Base-by-base conservation (phyloP, 2,329 filamentous ascomycete species). In the Karstenula rhodostoma region DNA sequence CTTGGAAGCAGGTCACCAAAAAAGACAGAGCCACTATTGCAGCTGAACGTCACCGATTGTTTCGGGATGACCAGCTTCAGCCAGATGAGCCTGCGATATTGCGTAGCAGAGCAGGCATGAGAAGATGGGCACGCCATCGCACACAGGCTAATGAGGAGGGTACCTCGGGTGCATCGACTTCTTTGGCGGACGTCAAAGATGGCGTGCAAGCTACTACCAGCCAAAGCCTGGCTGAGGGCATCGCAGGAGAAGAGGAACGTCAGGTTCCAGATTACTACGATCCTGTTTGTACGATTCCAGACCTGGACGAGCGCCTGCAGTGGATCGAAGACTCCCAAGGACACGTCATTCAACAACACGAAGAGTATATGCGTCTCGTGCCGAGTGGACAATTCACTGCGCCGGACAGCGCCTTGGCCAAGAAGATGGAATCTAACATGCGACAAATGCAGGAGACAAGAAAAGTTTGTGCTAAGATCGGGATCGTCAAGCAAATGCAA, bases 401-500 rank as follows among this genome's bases (percentile, higher is more conserved):
- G 9, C 91, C 93, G 0, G 84, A 89, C 35, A 91, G 93, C 74
- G 86, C 85, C 56, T 80, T 99, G 37, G 84, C 90, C 1, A 88
- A 87, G 68, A 94, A 90, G 74, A 90, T 99, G 79, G 92, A 97
- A 68, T 87, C 89, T 57, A 99, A 99, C 70, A 92, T 98, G 79
- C 88, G 88, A 62, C 94, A 97, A 74, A 94, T 99, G 85, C 95
- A 99, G 77, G 94, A 98, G 72, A 99, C 95, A 0, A 87, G 95
- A 68, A 98, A 97, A 75, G 86, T 99, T 32, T 96, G 93, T 71
- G 93, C 93, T 12, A 99, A 98, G 80, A 97, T 99, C 75, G 90
- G 92, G 51, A 93, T 99, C 63, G 95, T 99, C 76, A 99, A 98
- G 82, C 95, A 99, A 81, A 99, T 99, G 95, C 95, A 99, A 80